Base-by-base conservation (phyloP, 805 yeast genomes). In the Teunomyces lycoperdinae region DNA sequence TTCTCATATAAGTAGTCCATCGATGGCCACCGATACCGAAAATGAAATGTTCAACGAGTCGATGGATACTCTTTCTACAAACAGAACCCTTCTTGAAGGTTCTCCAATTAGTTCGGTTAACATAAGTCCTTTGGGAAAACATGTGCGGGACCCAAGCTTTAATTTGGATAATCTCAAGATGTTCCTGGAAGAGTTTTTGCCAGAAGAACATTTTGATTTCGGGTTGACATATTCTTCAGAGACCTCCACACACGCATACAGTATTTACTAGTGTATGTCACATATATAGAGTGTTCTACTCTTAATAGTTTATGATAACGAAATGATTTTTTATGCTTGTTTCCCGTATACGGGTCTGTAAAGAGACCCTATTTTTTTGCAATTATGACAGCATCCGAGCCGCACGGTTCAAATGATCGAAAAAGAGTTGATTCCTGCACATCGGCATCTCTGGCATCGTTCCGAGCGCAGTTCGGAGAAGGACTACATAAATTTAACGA, bases 51-150 rank as follows among this genome's bases (percentile, higher is more conserved):
- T 63, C 45, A 62, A 56, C 44, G 66, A 60, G 41, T 67, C 72
- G 11, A 48, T 50, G 49, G 54, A 50, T 42, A 55, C 62, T 3
- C 49, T 68, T 16, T 66, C 72, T 2, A 68, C 74, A 1, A 53
- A 53, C 17, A 66, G 64, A 9, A 68, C 71, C 9, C 54, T 58
- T 7, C 49, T 50, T 2, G 57, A 53, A 8, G 42, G 43, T 9
- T 41, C 34, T 8, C 43, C 43, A 3, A 20, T 20, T 9, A 38
- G 41, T 38, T 38, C 41, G 8, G 27, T 20, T 13, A 17, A n/a
- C 9, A 26, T 24, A 7, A 11, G 8, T 6, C 14, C 28, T 3
- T 30, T 29, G 5, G 28, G 9, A 9, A 38, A 38, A 24, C 41
- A 38, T 38, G 27, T 26, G 4, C 26, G 41, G 30, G 41, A 38